These are phyloP conservation scores for Syncephalastrum sp. DNA, from an alignment of 371 early-diverging fungal genomes.

Conservation along the genomic window DNA sequence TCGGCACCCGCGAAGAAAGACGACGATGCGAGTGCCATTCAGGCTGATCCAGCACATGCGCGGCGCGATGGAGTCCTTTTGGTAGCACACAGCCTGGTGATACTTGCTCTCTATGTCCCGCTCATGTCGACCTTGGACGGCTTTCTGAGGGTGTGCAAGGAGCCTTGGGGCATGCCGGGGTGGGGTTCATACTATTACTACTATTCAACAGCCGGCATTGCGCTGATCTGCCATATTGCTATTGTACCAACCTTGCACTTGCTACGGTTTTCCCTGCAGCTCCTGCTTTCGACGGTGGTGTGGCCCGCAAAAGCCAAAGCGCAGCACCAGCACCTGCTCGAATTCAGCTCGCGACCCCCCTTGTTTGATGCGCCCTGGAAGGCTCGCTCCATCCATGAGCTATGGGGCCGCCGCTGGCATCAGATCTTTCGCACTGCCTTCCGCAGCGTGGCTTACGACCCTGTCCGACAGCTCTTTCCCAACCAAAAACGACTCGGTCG, in stretches of 20 bases:
- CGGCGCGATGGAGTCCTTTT: conserved; percentile 16
- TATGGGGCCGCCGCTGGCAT: conserved; percentile 40
- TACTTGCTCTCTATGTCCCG: conserved; percentile 17
- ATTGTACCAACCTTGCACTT: conserved; percentile 19
- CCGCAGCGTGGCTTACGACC: conserved; percentile 22
- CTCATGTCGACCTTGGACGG: conserved; percentile 25
- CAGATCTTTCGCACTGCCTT: conserved; percentile 35
- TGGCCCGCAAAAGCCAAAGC: background rate
- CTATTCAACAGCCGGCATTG: conserved; percentile 22
- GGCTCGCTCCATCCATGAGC: conserved; percentile 23
- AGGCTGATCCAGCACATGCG: background rate
- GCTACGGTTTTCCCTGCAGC: conserved; percentile 9
- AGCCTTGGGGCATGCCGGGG: conserved; percentile 16
- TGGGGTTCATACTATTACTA: conserved; percentile 13
- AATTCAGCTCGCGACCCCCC: conserved; percentile 23
- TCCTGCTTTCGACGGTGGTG: conserved; percentile 1
- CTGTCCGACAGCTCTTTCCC: conserved; percentile 19
- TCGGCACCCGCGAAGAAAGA: background rate
- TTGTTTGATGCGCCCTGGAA: conserved; percentile 32
- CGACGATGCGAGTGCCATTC: conserved; percentile 2
- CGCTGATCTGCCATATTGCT: conserved; percentile 22
- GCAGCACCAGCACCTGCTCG: conserved; percentile 2
- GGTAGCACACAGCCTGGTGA: conserved; percentile 8
- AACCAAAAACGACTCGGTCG: conserved; percentile 13
- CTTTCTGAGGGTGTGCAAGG: conserved; percentile 23